Conservation (phyloP, 1,139 yeast genomes). For the Hyphopichia wangnamkhiaoensis region DNA sequence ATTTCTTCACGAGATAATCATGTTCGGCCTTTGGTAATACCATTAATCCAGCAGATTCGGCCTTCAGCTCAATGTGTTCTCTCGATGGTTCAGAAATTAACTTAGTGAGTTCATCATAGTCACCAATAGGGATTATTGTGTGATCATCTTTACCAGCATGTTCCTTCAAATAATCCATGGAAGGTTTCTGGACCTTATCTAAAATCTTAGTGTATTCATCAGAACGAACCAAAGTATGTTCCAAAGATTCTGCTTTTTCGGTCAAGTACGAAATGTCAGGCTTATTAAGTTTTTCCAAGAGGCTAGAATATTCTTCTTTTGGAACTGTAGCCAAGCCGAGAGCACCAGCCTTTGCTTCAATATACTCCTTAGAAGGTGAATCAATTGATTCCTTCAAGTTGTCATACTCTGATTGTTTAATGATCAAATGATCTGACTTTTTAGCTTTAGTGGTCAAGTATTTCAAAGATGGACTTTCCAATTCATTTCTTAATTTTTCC, state of each 20-base stretch:
- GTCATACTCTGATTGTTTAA: slow-evolving; percentile 19
- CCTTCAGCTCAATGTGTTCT: slow-evolving; percentile 35
- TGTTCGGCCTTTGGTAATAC: slow-evolving; percentile 9
- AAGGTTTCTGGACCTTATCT: slow-evolving; percentile 9
- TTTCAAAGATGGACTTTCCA: slow-evolving; percentile 26
- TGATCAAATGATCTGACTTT: slow-evolving; percentile 8
- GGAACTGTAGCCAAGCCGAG: slow-evolving; percentile 19
- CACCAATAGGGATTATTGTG: slow-evolving; percentile 22
- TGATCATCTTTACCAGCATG: slow-evolving; percentile 19
- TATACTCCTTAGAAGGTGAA: slow-evolving; percentile 20
- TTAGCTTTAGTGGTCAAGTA: slow-evolving; percentile 23
- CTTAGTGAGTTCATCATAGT: slow-evolving; percentile 26
- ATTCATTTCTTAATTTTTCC: slow-evolving; percentile 12
- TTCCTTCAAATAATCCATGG: slow-evolving; percentile 19
- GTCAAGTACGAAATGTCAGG: slow-evolving; percentile 1
- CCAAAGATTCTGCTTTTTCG: slow-evolving; percentile 9
- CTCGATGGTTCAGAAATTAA: slow-evolving; percentile 33
- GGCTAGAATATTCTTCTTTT: slow-evolving; percentile 7
- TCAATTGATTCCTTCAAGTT: slow-evolving; percentile 15
- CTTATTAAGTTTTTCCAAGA: not conserved
- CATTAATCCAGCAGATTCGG: slow-evolving; percentile 31
- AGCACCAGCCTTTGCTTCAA: slow-evolving; percentile 26
- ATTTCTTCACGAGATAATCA: slow-evolving; percentile 10
- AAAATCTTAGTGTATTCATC: slow-evolving; percentile 8
- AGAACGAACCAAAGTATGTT: slow-evolving; percentile 5